phyloP scores from a whole-genome alignment of 768 basidiomycete species.

The Cubamyces sp. region DNA sequence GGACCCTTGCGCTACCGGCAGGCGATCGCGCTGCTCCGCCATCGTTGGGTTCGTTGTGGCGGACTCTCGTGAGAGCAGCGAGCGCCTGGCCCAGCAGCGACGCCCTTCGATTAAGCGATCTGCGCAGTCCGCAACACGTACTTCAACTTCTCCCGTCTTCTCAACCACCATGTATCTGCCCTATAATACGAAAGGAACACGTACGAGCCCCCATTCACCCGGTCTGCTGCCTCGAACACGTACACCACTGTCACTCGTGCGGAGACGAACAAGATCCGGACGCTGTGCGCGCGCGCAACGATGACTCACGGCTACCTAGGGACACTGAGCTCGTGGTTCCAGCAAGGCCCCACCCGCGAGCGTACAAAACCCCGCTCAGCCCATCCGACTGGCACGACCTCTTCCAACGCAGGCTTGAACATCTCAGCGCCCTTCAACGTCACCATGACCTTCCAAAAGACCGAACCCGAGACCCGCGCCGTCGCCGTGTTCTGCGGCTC shows the following conservation, averaged over 20 bases:
- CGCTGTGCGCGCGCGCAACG: neutral
- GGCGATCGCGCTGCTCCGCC: too few relatives aligned
- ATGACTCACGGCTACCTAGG: constrained; percentile 2
- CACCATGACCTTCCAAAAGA: constrained; percentile 19
- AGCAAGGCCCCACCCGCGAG: constrained; percentile 15
- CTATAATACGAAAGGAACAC: neutral
- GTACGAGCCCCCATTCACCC: neutral
- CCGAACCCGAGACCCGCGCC: constrained; percentile 32
- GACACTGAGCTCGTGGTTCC: constrained; percentile 19
- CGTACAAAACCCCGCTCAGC: neutral
- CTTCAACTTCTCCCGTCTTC: too few relatives aligned
- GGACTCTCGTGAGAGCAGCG: too few relatives aligned
- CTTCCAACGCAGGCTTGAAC: neutral
- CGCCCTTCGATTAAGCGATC: neutral
- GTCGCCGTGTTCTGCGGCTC: constrained; percentile 90
- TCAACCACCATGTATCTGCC: neutral
- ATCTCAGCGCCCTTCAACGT: constrained; percentile 22
- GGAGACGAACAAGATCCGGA: constrained; percentile 3
- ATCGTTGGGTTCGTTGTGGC: too few relatives aligned
- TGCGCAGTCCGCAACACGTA: too few relatives aligned
- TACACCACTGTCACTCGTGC: neutral
- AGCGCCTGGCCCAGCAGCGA: too few relatives aligned
- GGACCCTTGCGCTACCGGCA: neutral
- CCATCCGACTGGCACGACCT: neutral
- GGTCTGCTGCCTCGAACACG: neutral